Evolutionary conservation across 768 basidiomycete species (phyloP).

Genomic region (Fomitopsis pulvina): DNA sequence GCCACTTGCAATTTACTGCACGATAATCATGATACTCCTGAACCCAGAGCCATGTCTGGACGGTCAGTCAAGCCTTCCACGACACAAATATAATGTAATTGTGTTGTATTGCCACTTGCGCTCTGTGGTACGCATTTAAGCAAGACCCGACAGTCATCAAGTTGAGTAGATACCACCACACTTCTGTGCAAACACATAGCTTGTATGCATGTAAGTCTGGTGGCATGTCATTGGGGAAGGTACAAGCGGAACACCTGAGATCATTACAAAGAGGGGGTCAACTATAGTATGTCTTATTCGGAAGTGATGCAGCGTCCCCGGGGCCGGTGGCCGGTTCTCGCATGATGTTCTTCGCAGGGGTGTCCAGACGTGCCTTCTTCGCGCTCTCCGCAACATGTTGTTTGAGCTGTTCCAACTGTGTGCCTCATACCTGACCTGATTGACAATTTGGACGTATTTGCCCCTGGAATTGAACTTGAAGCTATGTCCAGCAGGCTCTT

Average conservation of each 20-base stretch:
- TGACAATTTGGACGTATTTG: slow-evolving; percentile 74
- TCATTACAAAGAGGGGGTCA: slow-evolving; percentile 1
- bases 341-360: slow-evolving; percentile 85
- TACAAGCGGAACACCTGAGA: not conserved
- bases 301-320: slow-evolving; percentile 87
- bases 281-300: slow-evolving; percentile 75
- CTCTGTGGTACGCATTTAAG: too few species aligned
- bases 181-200: not conserved
- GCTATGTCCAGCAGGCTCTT: slow-evolving; percentile 58
- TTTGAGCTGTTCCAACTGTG: slow-evolving; percentile 84
- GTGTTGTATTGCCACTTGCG: too few species aligned
- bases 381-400: slow-evolving; percentile 90
- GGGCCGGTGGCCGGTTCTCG: slow-evolving; percentile 80
- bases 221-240: not conserved
- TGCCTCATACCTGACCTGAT: slow-evolving; percentile 63
- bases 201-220: not conserved
- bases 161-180: too few species aligned
- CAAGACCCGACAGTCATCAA: too few species aligned
- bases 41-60: too few species aligned
- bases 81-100: too few species aligned
- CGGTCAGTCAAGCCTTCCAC: too few species aligned
- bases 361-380: slow-evolving; percentile 88
- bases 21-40: too few species aligned
- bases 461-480: slow-evolving; percentile 92
- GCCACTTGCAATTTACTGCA: too few species aligned